Evolutionary conservation across 176 grass and related monocot genomes (phyloP).

Genomic region (Juncus inflexus): DNA sequence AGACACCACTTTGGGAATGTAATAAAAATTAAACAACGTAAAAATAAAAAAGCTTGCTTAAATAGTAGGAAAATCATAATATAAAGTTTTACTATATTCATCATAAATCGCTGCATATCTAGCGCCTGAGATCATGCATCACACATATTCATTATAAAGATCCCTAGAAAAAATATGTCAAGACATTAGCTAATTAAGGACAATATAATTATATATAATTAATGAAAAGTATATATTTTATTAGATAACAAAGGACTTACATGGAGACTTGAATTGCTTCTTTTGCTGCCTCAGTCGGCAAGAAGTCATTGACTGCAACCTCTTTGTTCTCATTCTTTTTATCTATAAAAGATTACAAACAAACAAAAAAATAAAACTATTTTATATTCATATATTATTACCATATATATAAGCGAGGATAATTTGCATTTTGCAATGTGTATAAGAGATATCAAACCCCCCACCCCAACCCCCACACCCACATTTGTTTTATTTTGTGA

Average conservation of each 20-base stretch:
- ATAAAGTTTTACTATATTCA: no score
- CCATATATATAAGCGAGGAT: no score
- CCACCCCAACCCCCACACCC: not conserved
- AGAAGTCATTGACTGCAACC: conserved; percentile 85
- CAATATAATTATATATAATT: not conserved
- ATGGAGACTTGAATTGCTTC: conserved; percentile 81
- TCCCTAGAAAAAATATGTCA: no score
- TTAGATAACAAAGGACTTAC: conserved; percentile 30
- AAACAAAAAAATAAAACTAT: not conserved
- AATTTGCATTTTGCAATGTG: no score
- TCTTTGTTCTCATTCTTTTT: conserved; percentile 99
- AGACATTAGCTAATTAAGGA: not conserved
- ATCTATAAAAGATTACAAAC: conserved; percentile 39
- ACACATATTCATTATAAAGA: no score
- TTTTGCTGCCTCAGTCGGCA: conserved; percentile 49
- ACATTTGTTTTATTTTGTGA: not conserved
- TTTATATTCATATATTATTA: not conserved
- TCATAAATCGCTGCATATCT: no score
- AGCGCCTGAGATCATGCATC: no score
- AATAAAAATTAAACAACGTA: no score
- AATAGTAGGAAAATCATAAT: no score
- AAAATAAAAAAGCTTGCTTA: no score
- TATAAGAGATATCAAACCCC: no score
- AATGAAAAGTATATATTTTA: not conserved
- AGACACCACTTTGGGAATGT: no score